Evolutionary conservation across 2,329 filamentous ascomycete species (phyloP).

Genomic region (Ophiostoma australiae): DNA sequence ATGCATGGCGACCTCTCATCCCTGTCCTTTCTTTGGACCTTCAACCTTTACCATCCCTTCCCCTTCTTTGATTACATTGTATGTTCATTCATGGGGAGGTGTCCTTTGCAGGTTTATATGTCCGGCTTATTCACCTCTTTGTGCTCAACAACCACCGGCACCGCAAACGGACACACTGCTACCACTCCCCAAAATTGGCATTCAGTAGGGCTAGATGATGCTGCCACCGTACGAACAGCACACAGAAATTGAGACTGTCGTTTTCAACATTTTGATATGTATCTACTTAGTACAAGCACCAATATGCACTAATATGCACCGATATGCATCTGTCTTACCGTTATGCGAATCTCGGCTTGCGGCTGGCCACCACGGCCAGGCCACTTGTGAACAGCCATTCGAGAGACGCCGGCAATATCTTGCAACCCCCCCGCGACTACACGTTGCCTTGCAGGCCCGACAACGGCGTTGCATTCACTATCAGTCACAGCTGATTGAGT

Average conservation of each 20-base stretch:
- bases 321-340: background rate
- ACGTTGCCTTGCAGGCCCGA: constrained; percentile 6
- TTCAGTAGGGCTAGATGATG: too few species aligned
- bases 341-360: background rate
- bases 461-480: background rate
- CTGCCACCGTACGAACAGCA: background rate
- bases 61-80: background rate
- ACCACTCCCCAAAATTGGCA: background rate
- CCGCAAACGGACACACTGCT: background rate
- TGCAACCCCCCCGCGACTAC: background rate
- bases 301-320: background rate
- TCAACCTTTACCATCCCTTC: background rate
- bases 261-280: background rate
- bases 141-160: background rate
- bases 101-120: too few species aligned
- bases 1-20: background rate
- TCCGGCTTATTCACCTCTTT: background rate
- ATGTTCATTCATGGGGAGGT: too few species aligned
- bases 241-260: background rate
- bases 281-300: background rate
- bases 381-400: background rate
- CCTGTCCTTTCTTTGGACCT: background rate
- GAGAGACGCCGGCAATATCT: background rate
- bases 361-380: background rate
- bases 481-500: too few species aligned